Conservation (phyloP, 148 eudicot genomes). For the Chenopodium suecicum region DNA sequence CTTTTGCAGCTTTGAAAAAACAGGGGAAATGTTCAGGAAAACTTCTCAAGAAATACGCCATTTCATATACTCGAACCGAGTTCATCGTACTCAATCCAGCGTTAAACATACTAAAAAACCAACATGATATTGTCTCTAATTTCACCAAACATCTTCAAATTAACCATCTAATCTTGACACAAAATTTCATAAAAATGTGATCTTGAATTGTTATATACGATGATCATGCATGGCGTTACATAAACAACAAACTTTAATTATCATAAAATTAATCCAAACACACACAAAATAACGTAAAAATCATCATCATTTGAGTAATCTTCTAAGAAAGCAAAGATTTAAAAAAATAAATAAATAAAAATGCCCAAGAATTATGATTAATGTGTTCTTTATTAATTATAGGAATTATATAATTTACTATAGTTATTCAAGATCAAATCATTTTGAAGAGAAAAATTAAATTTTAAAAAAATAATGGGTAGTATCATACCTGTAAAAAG, state of each 20-base stretch:
- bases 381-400: background rate
- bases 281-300: background rate
- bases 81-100: no score
- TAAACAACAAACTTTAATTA: background rate
- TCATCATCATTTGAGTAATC: background rate
- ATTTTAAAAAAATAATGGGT: background rate
- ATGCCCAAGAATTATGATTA: background rate
- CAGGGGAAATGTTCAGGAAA: background rate
- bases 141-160: background rate
- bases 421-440: conserved; percentile 1
- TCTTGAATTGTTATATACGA: background rate
- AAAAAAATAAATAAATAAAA: background rate
- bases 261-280: background rate
- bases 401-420: background rate
- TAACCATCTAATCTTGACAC: background rate
- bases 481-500: conserved; percentile 17
- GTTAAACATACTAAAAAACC: background rate
- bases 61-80: no score
- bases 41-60: background rate
- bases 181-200: background rate
- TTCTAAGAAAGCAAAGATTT: background rate
- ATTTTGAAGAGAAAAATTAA: background rate
- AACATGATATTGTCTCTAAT: background rate
- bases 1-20: background rate
- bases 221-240: no score